Evolutionary conservation across 306 rosid species (phyloP), one percentile per base, ranked within the genome.

Genomic region (Trifolium subterraneum): DNA sequence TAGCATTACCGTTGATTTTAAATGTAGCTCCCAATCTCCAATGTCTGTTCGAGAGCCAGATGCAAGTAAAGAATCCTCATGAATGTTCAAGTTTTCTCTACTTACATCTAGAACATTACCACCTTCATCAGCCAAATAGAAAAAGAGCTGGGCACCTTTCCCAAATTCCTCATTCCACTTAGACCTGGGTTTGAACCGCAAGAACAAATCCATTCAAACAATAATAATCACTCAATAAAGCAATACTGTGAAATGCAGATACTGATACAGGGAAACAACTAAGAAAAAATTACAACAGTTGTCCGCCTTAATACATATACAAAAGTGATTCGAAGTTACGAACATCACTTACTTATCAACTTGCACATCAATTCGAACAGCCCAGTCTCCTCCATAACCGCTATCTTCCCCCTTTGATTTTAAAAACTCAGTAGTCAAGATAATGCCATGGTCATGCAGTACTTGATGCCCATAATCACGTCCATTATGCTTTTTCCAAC

Each of bases 321-420:
- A 45, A 29, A 70, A 33, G 15, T 36, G 52, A 59, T 36, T 10
- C 42, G 42, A 78, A 72, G 39, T 19, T 70, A 73, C 75, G 60
- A 38, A 36, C 70, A 71, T 55, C 42, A 84, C 72, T 86, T 83
- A 94, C 99, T 78, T 83, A 61, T 84, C 85, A 68, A 48, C 20
- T 63, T 81, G 85, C 70, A 80, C 86, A 73, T 86, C 83, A 80
- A 94, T 70, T 74, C 82, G 91, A 77, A 88, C 92, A 15, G 93
- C 88, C 99, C 99, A 94, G 66, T 92, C 97, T 70, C 99, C 99
- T 74, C 97, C 99, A 54, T 88, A 94, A 80, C 97, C 97, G 62
- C 97, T 86, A 56, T 83, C 95, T n/a, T 80, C 87, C 35, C 44
- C 85, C 83, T 92, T 94, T 25, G 90, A 87, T 76, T 94, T 94